Base-by-base conservation (phyloP, 257 asterid species). In the Solanum chiquidenum region DNA sequence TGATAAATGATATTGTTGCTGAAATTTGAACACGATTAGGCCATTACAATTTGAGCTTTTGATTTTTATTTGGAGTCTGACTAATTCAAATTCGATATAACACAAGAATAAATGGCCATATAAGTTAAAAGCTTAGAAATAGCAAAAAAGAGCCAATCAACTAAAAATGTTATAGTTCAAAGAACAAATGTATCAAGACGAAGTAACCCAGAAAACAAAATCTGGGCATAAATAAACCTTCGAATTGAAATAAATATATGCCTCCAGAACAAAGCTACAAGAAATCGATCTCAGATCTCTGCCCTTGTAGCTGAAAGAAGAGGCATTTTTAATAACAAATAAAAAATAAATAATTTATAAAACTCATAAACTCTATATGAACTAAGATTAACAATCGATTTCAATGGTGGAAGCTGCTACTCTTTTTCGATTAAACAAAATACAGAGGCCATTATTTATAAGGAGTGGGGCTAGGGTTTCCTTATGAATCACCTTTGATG, bases 251-350 rank as follows among this genome's bases (percentile, higher is more conserved):
- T 89, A 12, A 20, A 86, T 94, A 12, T 93, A 40, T 88, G 96
- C 98, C 95, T 88, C 96, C 95, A 94, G 98, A 94, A 93, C 95
- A 94, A 92, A 87, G 98, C 96, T 89, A 88, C 94, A 93, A 92
- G 93, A 90, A 91, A 91, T 90, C 91, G 94, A 94, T 87, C 92
- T 88, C 72, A 77, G 93, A 94, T 92, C 92, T 89, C 90, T 42
- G 75, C 83, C 90, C 93, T 91, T 90, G 93, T 66, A 91, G 95
- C 96, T 88, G 96, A 94, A 94, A 93, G 95, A 93, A 94, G 98
- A 92, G 98, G 98, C 94, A 85, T 38, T 37, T 37, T 33, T 7
- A 64, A 9, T 42, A 10, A 40, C n/a, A 8, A 44, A 40, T 66
- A 60, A 18, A 33, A 66, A 9, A 23, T 23, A 23, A 23, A 23